A percentile compares a stretch with the other conserved stretches of the same genome.
Evolutionary conservation across 805 yeast species (phyloP).

Genomic region (Saccharomycopsis fermentans): DNA sequence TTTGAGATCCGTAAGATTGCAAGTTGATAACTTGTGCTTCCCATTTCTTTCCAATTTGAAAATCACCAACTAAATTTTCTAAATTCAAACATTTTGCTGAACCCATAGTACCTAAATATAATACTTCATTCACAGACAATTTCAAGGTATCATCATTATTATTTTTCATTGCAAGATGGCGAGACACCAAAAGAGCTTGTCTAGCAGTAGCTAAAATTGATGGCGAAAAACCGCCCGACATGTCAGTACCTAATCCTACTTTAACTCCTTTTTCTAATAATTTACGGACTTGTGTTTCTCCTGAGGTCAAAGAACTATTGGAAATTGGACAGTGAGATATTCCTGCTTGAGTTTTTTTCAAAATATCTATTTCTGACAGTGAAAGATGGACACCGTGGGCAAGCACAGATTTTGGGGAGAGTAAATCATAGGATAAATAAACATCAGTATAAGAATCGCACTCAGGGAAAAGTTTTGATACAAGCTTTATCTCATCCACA

Average conservation of each 20-base stretch:
- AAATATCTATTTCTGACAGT: conserved; percentile 49
- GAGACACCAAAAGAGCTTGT: conserved; percentile 61
- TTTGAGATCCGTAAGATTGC: conserved; percentile 38
- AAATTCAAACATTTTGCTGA: conserved; percentile 73
- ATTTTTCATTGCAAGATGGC: conserved; percentile 55
- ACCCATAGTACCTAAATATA: conserved; percentile 78
- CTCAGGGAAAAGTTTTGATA: conserved; percentile 61
- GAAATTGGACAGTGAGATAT: conserved; percentile 91
- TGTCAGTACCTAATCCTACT: conserved; percentile 75
- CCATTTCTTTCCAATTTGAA: conserved; percentile 67
- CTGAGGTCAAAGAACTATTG: conserved; percentile 79
- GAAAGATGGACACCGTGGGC: conserved; percentile 84
- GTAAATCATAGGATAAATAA: conserved; percentile 51
- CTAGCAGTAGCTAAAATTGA: conserved; percentile 56
- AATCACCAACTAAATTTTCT: conserved; percentile 51
- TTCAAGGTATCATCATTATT: conserved; percentile 36
- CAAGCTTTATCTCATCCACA: conserved; percentile 63
- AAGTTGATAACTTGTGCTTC: conserved; percentile 77
- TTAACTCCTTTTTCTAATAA: conserved; percentile 55
- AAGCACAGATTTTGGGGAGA: conserved; percentile 58
- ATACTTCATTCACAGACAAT: conserved; percentile 57
- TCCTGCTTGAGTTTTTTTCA: conserved; percentile 50
- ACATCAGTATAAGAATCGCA: conserved; percentile 63
- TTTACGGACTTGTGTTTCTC: conserved; percentile 76
- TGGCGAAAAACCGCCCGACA: conserved; percentile 67